Evolutionary conservation across 2,329 filamentous ascomycete genomes (phyloP).

Genomic region (Aspergillus melleus): DNA sequence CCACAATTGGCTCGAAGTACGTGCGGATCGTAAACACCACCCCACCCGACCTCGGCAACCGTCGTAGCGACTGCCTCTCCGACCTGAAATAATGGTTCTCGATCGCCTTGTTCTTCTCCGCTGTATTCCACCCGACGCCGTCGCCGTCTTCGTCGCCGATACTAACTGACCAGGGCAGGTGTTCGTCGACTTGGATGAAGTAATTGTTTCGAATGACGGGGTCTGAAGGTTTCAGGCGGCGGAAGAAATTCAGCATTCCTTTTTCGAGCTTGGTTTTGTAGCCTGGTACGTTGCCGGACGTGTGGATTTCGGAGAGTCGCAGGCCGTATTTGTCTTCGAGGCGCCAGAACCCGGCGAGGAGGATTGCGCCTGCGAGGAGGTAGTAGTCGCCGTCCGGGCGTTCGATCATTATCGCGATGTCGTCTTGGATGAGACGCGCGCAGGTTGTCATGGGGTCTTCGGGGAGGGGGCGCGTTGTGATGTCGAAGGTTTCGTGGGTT

Average conservation of each 20-base stretch:
- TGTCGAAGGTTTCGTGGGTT: slow-evolving; percentile 72
- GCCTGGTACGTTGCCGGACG: slow-evolving; percentile 71
- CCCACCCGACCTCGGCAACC: slow-evolving; percentile 59
- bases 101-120: slow-evolving; percentile 71
- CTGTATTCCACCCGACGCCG: slow-evolving; percentile 70
- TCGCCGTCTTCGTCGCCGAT: slow-evolving; percentile 71
- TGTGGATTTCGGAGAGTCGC: slow-evolving; percentile 77
- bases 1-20: slow-evolving; percentile 72
- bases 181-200: slow-evolving; percentile 82
- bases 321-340: slow-evolving; percentile 79
- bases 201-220: slow-evolving; percentile 75
- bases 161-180: slow-evolving; percentile 71
- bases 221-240: slow-evolving; percentile 66
- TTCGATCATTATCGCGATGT: slow-evolving; percentile 82
- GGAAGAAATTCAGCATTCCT: slow-evolving; percentile 81
- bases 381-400: slow-evolving; percentile 75
- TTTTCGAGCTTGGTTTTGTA: slow-evolving; percentile 71
- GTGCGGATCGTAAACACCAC: slow-evolving; percentile 76
- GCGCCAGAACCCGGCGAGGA: slow-evolving; percentile 81
- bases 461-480: slow-evolving; percentile 60
- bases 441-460: slow-evolving; percentile 79
- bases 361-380: slow-evolving; percentile 71
- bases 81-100: slow-evolving; percentile 75
- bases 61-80: slow-evolving; percentile 69
- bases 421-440: slow-evolving; percentile 74